These are phyloP conservation scores for Galerina marginata DNA, from an alignment of 768 basidiomycete species.

Conservation along the genomic window DNA sequence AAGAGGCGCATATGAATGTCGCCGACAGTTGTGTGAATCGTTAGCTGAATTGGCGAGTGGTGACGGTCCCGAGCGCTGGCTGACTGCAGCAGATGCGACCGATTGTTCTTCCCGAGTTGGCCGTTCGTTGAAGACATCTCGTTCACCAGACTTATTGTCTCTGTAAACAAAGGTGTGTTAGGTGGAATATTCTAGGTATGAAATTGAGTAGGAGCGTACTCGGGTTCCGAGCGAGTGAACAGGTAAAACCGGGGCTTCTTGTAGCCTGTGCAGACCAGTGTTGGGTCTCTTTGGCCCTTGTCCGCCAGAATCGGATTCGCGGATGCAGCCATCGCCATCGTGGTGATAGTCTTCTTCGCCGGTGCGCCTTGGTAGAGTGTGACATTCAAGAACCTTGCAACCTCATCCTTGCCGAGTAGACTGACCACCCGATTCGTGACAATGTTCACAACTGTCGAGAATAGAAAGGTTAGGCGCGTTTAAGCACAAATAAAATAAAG, in stretches of 20 bases:
- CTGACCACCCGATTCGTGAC: conserved; percentile 92
- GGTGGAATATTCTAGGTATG: background rate
- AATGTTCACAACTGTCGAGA: conserved; percentile 81
- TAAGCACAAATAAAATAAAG: background rate
- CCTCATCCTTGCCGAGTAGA: conserved; percentile 93
- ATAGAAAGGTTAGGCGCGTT: background rate
- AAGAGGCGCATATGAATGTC: conserved; percentile 91
- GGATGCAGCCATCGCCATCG: conserved; percentile 94
- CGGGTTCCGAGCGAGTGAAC: conserved; percentile 90
- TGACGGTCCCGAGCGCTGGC: conserved; percentile 61
- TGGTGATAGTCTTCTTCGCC: conserved; percentile 80
- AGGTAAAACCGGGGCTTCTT: conserved; percentile 94
- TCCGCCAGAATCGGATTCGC: conserved; percentile 93
- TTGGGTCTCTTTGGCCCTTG: conserved; percentile 85
- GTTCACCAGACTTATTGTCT: conserved; percentile 85
- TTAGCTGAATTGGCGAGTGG: conserved; percentile 79
- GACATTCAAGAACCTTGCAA: conserved; percentile 86
- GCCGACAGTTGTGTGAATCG: conserved; percentile 94
- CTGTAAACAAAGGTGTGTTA: conserved; percentile 39
- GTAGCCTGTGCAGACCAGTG: conserved; percentile 90
- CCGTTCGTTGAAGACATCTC: conserved; percentile 97
- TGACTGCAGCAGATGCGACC: conserved; percentile 68
- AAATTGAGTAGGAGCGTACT: conserved; percentile 54
- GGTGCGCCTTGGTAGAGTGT: conserved; percentile 94
- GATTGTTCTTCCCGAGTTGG: conserved; percentile 96